Percentiles rank a stretch among this genome's conserved stretches.
phyloP scores from a whole-genome alignment of 192 early-diverging fungal species.

The Ambispora gerdemannii region DNA sequence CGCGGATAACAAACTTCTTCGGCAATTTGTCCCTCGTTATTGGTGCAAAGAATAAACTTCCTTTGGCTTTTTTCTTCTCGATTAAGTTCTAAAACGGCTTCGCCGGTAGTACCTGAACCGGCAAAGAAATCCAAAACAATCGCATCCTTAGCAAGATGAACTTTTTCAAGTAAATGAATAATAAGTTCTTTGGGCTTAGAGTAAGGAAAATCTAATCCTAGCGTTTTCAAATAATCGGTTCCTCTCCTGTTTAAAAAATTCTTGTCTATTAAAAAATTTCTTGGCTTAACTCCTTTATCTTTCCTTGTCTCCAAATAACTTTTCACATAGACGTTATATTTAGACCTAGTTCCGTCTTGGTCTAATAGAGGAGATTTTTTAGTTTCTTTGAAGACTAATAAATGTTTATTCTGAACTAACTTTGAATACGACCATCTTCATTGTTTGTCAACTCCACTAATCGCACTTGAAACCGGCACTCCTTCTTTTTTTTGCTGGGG shows the following conservation, averaged over 20 bases:
- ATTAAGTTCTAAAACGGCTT: background rate
- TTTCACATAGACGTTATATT: background rate
- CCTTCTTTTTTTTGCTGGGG: background rate
- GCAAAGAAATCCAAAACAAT: background rate
- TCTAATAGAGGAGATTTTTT: background rate
- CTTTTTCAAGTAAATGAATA: background rate
- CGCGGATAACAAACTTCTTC: conserved; percentile 2
- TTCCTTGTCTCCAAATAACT: background rate
- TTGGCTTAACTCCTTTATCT: background rate
- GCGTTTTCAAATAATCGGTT: background rate
- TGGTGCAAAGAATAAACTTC: background rate
- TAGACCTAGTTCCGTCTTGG: background rate
- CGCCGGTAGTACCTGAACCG: background rate
- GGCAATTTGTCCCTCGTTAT: background rate
- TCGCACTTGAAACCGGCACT: background rate
- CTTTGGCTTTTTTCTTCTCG: background rate
- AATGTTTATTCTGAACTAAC: background rate
- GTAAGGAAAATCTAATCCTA: background rate
- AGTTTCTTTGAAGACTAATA: background rate
- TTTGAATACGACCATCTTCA: background rate
- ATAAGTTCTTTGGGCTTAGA: background rate
- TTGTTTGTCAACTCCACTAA: background rate
- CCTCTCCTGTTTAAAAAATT: background rate
- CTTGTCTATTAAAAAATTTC: background rate
- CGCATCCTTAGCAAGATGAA: background rate